Conservation (phyloP, 2,329 filamentous ascomycete genomes). For the Kalaharituber pfeilii region DNA sequence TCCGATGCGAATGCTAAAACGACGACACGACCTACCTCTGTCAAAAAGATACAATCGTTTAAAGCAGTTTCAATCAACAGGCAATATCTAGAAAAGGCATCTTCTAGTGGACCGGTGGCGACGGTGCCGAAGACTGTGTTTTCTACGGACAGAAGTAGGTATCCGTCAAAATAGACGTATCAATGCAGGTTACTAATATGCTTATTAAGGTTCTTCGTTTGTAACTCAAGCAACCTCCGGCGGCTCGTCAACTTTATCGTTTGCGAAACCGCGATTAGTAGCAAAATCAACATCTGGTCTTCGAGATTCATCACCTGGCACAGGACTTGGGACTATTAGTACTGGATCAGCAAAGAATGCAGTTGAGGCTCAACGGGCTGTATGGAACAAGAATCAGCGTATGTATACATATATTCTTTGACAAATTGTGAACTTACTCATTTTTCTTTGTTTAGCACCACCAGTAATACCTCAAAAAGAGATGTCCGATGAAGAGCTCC, state of each 20-base stretch:
- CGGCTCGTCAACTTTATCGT: not conserved
- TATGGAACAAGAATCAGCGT: conserved; percentile 85
- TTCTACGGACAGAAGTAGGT: conserved; percentile 30
- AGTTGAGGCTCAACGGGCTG: conserved; percentile 15
- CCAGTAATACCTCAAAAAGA: conserved; percentile 55
- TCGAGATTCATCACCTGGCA: conserved; percentile 12
- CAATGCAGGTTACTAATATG: not conserved
- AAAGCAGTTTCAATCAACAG: conserved; percentile 76
- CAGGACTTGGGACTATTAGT: conserved; percentile 14
- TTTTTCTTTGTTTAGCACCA: conserved; percentile 28
- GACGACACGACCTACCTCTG: conserved; percentile 13
- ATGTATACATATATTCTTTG: conserved; percentile 27
- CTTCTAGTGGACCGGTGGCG: conserved; percentile 30
- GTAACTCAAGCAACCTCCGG: not conserved
- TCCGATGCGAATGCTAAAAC: not conserved
- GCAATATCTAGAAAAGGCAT: conserved; percentile 57
- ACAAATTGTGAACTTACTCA: conserved; percentile 7
- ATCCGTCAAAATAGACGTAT: not conserved
- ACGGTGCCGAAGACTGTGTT: conserved; percentile 30
- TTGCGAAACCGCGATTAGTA: not conserved
- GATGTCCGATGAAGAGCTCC: conserved; percentile 69
- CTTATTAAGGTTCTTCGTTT: not conserved
- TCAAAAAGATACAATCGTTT: conserved; percentile 60
- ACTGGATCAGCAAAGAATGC: conserved; percentile 14
- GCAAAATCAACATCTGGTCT: not conserved